Evolutionary conservation across 169 alveolate genomes (phyloP).

Genomic region (Plasmodium vivax): DNA sequence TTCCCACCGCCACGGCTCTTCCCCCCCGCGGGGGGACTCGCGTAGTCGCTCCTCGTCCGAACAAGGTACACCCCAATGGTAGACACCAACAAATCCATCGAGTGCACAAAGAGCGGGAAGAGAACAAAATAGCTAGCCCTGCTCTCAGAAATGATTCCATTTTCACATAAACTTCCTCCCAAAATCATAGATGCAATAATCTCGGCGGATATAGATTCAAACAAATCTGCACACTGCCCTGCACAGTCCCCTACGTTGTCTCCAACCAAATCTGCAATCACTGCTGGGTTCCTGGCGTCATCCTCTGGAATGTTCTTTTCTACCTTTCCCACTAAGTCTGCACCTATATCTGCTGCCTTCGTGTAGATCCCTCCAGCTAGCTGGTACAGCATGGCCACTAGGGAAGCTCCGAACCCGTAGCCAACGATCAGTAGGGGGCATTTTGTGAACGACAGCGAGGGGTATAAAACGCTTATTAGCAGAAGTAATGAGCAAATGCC

Average conservation of each 20-base stretch:
- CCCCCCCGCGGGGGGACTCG: neutral
- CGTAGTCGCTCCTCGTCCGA: conserved; percentile 82
- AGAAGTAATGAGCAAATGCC: conserved; percentile 84
- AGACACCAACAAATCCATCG: conserved; percentile 86
- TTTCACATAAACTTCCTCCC: conserved; percentile 89
- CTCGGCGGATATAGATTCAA: conserved; percentile 92
- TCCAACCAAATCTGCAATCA: conserved; percentile 92
- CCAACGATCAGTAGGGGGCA: conserved; percentile 88
- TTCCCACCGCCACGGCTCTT: neutral
- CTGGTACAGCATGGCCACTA: conserved; percentile 91
- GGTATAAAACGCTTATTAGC: conserved; percentile 71
- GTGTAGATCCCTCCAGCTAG: conserved; percentile 94
- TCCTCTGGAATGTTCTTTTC: conserved; percentile 93
- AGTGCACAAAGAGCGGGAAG: conserved; percentile 90
- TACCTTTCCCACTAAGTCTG: conserved; percentile 92
- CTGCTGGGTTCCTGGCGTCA: conserved; percentile 93
- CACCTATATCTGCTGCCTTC: conserved; percentile 94
- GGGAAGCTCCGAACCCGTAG: conserved; percentile 93
- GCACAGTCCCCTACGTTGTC: conserved; percentile 94
- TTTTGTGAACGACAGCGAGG: conserved; percentile 53
- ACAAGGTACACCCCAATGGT: conserved; percentile 85
- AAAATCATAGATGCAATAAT: conserved; percentile 91
- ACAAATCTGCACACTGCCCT: conserved; percentile 92
- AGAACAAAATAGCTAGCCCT: conserved; percentile 84
- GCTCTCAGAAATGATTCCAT: conserved; percentile 76